A percentile compares a stretch with the other conserved stretches of the same genome.
Conservation (phyloP, 768 basidiomycete species). For the Boletus reticulatus region DNA sequence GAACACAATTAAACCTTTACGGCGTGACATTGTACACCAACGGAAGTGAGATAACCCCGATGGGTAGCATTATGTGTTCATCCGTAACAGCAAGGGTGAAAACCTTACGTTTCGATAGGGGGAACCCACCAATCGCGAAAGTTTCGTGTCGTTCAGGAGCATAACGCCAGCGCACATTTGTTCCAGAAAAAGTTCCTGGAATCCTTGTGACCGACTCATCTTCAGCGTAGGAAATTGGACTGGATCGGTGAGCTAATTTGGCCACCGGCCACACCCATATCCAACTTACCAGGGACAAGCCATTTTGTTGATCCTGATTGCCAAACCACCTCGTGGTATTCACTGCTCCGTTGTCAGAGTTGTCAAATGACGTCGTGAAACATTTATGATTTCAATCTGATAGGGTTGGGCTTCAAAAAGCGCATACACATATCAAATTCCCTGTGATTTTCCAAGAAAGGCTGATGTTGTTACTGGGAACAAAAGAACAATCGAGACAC, state of each 20-base stretch:
- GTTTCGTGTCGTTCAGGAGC: slow-evolving; percentile 7
- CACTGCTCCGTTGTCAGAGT: slow-evolving; percentile 6
- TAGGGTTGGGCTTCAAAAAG: background rate
- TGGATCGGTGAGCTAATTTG: slow-evolving; percentile 15
- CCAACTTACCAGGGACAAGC: background rate
- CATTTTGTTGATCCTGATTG: background rate
- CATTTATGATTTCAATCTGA: background rate
- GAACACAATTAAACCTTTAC: background rate
- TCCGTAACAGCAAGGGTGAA: background rate
- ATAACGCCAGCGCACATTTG: slow-evolving; percentile 8
- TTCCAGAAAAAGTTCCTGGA: slow-evolving; percentile 10
- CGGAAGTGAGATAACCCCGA: slow-evolving; percentile 1
- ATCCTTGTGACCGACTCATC: slow-evolving; percentile 12
- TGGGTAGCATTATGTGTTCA: background rate
- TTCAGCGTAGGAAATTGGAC: background rate
- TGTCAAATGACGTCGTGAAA: background rate
- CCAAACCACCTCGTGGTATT: slow-evolving; percentile 1
- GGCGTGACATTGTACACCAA: background rate
- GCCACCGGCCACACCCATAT: slow-evolving; percentile 13
- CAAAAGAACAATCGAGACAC: background rate
- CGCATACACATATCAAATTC: background rate
- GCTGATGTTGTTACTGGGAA: background rate
- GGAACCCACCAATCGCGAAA: slow-evolving; percentile 26
- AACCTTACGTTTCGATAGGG: slow-evolving; percentile 4
- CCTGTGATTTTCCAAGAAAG: slow-evolving; percentile 11